Conservation (phyloP, 805 yeast species). For the Grigorovia jiainica region DNA sequence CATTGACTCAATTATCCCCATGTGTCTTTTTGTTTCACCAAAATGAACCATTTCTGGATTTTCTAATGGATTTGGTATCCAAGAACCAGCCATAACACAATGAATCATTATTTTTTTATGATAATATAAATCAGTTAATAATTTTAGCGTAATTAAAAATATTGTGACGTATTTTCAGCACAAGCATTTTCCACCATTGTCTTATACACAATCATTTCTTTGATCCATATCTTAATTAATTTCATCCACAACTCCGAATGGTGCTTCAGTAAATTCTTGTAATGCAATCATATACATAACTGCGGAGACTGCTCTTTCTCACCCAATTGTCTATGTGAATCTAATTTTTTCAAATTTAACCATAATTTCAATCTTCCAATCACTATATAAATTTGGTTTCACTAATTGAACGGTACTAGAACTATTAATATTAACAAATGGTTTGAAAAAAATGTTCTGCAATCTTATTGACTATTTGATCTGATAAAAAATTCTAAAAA, state of each 20-base stretch:
- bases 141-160: slow-evolving; percentile 90
- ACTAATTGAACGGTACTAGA: slow-evolving; percentile 69
- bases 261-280: slow-evolving; percentile 81
- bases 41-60: slow-evolving; percentile 26
- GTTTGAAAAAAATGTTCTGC: slow-evolving; percentile 54
- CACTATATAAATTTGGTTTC: slow-evolving; percentile 39
- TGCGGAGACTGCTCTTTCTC: slow-evolving; percentile 93
- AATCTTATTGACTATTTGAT: slow-evolving; percentile 42
- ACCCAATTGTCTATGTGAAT: slow-evolving; percentile 89
- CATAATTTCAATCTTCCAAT: slow-evolving; percentile 77
- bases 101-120: slow-evolving; percentile 75
- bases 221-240: slow-evolving; percentile 99
- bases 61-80: slow-evolving; percentile 33
- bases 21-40: slow-evolving; percentile 34
- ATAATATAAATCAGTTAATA: slow-evolving; percentile 67
- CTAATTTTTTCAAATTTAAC: slow-evolving; percentile 68
- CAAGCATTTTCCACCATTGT: slow-evolving; percentile 83
- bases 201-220: slow-evolving; percentile 75
- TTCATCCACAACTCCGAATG: slow-evolving; percentile 93
- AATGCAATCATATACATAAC: slow-evolving; percentile 82
- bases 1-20: slow-evolving; percentile 19
- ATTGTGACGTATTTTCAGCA: slow-evolving; percentile 55
- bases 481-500: slow-evolving; percentile 61
- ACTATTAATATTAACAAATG: slow-evolving; percentile 70
- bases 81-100: slow-evolving; percentile 62